Conservation (phyloP, 306 rosid species). For the Aeschynomene evenia region DNA sequence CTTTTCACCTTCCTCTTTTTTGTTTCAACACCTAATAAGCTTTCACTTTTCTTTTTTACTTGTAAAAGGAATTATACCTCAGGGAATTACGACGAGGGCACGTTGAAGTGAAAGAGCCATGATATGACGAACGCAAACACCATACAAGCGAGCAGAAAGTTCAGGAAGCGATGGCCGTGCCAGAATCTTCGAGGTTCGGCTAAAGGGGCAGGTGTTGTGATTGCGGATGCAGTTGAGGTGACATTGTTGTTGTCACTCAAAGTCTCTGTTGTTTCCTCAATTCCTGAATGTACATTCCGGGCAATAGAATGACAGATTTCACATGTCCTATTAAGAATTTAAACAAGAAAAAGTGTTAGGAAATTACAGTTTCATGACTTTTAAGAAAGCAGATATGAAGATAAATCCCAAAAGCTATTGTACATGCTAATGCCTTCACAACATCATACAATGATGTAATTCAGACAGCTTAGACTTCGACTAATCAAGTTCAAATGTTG, state of each 20-base stretch:
- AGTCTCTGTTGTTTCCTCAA: conserved; percentile 57
- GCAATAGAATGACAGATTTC: conserved; percentile 84
- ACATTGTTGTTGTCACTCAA: conserved; percentile 45
- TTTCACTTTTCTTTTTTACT: conserved; percentile 10
- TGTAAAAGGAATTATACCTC: not conserved
- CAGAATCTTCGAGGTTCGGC: conserved; percentile 64
- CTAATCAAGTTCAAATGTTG: no score
- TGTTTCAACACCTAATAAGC: not conserved
- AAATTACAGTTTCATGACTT: not conserved
- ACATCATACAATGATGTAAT: not conserved
- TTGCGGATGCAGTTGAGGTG: conserved; percentile 36
- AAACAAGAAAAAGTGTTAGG: not conserved
- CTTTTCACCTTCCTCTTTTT: not conserved
- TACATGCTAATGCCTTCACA: not conserved
- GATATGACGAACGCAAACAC: conserved; percentile 88
- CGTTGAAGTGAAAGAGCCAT: conserved; percentile 85
- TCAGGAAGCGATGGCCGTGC: conserved; percentile 82
- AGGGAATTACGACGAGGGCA: conserved; percentile 47
- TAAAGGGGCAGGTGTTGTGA: conserved; percentile 38
- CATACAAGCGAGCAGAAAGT: conserved; percentile 87
- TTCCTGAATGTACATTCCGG: conserved; percentile 53
- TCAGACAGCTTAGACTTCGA: not conserved
- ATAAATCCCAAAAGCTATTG: not conserved
- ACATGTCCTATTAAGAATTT: conserved; percentile 59
- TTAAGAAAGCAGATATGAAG: not conserved